A percentile compares a stretch with the other conserved stretches of the same genome.
These are phyloP conservation scores for Penicillium brevicompactum DNA, from an alignment of 2,329 filamentous ascomycete genomes.

Conservation along the genomic window DNA sequence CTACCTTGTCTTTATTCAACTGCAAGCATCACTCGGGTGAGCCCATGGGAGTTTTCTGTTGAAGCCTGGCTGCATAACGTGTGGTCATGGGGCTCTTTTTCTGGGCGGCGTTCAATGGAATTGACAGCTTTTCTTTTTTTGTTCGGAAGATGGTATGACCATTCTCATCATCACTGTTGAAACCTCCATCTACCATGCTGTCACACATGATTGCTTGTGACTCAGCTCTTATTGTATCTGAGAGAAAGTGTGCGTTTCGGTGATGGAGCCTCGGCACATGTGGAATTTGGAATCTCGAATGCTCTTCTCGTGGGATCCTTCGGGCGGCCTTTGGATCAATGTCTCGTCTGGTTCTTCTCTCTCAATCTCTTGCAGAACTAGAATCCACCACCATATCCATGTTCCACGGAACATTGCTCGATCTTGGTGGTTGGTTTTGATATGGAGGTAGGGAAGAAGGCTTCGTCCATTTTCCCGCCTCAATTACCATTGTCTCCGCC, in stretches of 20 bases:
- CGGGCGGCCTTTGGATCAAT: neutral
- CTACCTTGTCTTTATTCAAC: conserved; percentile 35
- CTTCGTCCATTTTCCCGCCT: neutral
- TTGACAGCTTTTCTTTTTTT: conserved; percentile 34
- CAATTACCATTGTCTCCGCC: neutral
- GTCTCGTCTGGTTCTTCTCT: neutral
- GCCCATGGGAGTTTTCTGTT: conserved; percentile 35
- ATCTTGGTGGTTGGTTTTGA: conserved; percentile 1
- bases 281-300: neutral
- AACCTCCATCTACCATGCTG: conserved; percentile 42
- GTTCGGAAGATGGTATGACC: conserved; percentile 36
- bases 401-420: neutral
- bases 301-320: neutral
- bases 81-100: conserved; percentile 34
- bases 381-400: neutral
- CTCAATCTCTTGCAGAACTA: neutral
- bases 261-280: conserved; percentile 1
- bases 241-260: conserved; percentile 9
- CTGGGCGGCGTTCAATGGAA: conserved; percentile 43
- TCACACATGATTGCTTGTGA: conserved; percentile 31
- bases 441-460: neutral
- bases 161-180: conserved; percentile 38
- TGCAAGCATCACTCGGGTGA: conserved; percentile 36
- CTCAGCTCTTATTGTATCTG: conserved; percentile 12
- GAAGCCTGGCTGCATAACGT: conserved; percentile 35